A percentile compares a stretch with the other conserved stretches of the same genome.
Conservation (phyloP, 257 asterid species). For the Fraxinus americana region DNA sequence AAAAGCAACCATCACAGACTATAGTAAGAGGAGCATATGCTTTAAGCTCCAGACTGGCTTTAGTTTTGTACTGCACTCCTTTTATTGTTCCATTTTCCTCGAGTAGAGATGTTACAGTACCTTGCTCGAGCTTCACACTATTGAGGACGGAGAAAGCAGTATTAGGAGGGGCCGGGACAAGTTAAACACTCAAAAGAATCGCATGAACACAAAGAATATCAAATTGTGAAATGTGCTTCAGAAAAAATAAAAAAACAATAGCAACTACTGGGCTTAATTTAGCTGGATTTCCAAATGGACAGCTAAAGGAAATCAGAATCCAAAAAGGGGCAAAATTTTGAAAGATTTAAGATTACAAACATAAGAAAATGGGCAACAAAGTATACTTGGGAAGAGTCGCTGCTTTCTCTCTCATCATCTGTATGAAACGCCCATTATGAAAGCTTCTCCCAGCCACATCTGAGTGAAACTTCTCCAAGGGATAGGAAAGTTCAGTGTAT, state of each 20-base stretch:
- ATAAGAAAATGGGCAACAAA: neutral
- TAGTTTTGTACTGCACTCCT: slow-evolving; percentile 51
- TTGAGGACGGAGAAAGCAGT: neutral
- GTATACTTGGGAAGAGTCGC: slow-evolving; percentile 48
- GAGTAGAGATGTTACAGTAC: slow-evolving; percentile 57
- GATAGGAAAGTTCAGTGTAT: slow-evolving; percentile 44
- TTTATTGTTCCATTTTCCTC: slow-evolving; percentile 51
- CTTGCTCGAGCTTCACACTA: slow-evolving; percentile 54
- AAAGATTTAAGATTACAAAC: neutral
- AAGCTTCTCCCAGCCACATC: slow-evolving; percentile 59
- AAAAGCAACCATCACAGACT: slow-evolving; percentile 62
- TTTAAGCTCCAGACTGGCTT: slow-evolving; percentile 37
- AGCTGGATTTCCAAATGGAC: neutral
- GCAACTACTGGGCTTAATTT: neutral
- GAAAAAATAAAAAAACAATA: no score
- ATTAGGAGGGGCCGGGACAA: neutral
- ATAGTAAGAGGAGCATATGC: slow-evolving; percentile 52
- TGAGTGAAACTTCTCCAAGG: slow-evolving; percentile 39
- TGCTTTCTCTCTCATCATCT: slow-evolving; percentile 56
- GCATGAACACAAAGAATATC: neutral
- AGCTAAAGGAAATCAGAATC: neutral
- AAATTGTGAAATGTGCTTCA: neutral
- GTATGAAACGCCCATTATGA: slow-evolving; percentile 56
- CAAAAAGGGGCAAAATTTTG: neutral
- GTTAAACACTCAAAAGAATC: neutral